Conservation (phyloP, 2,329 filamentous ascomycete species). For the Monosporascus ibericus region DNA sequence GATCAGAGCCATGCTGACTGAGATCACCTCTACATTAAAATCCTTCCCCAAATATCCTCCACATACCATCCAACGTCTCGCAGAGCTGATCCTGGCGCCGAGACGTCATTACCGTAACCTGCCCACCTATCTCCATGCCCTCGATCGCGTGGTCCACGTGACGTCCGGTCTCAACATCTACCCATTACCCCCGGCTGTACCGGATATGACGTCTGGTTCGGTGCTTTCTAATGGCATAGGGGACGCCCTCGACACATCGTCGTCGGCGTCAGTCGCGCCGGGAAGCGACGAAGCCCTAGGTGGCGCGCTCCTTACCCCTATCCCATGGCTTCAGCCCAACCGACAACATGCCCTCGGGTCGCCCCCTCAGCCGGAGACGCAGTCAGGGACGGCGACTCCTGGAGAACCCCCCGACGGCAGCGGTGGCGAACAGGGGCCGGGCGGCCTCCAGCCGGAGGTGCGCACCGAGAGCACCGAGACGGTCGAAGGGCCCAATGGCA, state of each 20-base stretch:
- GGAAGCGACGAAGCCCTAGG: constrained; percentile 86
- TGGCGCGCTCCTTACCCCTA: constrained; percentile 86
- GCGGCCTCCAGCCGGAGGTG: constrained; percentile 52
- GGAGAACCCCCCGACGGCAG: constrained; percentile 23
- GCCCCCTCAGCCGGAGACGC: constrained; percentile 14
- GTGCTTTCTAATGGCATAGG: constrained; percentile 56
- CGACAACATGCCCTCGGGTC: constrained; percentile 16
- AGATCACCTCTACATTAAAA: constrained; percentile 55
- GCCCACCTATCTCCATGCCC: constrained; percentile 78
- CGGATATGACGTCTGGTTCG: constrained; percentile 49
- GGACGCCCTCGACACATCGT: constrained; percentile 33
- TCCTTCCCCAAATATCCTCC: constrained; percentile 72
- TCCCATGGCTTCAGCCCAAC: constrained; percentile 67
- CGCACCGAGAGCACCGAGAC: constrained; percentile 72
- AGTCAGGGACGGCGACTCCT: constrained; percentile 9
- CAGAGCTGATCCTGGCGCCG: constrained; percentile 76
- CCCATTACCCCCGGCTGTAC: constrained; percentile 66
- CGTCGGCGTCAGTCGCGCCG: constrained; percentile 37
- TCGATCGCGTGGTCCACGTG: constrained; percentile 86
- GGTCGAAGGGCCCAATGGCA: constrained; percentile 73
- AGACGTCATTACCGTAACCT: constrained; percentile 74
- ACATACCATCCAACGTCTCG: constrained; percentile 86
- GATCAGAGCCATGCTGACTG: constrained; percentile 54
- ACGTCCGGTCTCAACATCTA: constrained; percentile 77
- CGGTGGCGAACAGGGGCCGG: constrained; percentile 19